A percentile compares a stretch with the other conserved stretches of the same genome.
Evolutionary conservation across 371 early-diverging fungal species (phyloP).

Genomic region (Phascolomyces articulosus): DNA sequence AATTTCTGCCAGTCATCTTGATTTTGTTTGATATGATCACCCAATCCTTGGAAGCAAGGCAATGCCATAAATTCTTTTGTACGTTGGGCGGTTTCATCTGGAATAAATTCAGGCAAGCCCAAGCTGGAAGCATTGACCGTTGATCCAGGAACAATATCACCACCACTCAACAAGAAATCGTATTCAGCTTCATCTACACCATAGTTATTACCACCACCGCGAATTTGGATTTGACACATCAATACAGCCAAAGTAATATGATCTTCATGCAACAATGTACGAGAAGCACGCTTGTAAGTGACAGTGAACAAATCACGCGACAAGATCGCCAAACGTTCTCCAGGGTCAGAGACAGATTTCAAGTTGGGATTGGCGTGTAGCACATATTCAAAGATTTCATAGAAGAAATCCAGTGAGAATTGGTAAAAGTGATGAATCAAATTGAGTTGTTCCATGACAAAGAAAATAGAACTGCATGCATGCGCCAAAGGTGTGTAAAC

Average conservation of each 20-base stretch:
- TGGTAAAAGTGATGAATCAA: slow-evolving; percentile 94
- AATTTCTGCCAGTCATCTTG: slow-evolving; percentile 65
- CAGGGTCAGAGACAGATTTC: slow-evolving; percentile 72
- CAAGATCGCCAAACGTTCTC: slow-evolving; percentile 76
- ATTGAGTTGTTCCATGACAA: slow-evolving; percentile 93
- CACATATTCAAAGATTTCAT: slow-evolving; percentile 89
- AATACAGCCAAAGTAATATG: slow-evolving; percentile 88
- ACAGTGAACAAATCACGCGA: slow-evolving; percentile 84
- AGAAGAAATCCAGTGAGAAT: slow-evolving; percentile 97
- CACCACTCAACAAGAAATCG: slow-evolving; percentile 69
- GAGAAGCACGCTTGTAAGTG: slow-evolving; percentile 82
- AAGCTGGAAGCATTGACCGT: slow-evolving; percentile 40
- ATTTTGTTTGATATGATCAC: slow-evolving; percentile 54
- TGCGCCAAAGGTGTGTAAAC: slow-evolving; percentile 92
- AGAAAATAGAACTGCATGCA: slow-evolving; percentile 93
- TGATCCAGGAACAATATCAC: slow-evolving; percentile 51
- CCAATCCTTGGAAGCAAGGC: slow-evolving; percentile 58
- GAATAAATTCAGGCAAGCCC: slow-evolving; percentile 56
- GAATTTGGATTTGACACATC: slow-evolving; percentile 85
- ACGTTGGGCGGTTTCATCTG: slow-evolving; percentile 64
- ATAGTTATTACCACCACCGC: slow-evolving; percentile 52
- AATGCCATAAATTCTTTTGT: slow-evolving; percentile 59
- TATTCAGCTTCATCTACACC: slow-evolving; percentile 74
- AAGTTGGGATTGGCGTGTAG: slow-evolving; percentile 82
- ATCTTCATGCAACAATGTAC: slow-evolving; percentile 89